These are phyloP conservation scores for Saprolegnia parasitica DNA, from an alignment of 352 stramenopile genomes.

Conservation along the genomic window DNA sequence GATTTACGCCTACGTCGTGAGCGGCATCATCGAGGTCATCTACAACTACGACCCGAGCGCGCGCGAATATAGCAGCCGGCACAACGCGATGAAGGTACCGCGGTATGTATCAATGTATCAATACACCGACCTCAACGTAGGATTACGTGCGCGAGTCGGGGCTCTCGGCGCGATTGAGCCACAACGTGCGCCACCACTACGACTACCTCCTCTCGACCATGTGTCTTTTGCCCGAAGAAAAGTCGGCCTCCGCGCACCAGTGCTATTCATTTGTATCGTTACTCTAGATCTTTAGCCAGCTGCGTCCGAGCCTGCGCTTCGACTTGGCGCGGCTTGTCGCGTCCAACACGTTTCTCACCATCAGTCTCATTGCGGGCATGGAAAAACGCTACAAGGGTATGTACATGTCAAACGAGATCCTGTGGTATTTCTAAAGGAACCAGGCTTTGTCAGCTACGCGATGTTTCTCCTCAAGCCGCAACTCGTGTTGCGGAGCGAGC, in stretches of 20 bases:
- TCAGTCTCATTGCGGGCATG: conserved; percentile 79
- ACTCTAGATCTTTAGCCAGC: conserved; percentile 71
- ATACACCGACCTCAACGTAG: not conserved
- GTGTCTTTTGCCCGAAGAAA: conserved; percentile 72
- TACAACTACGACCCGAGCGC: conserved; percentile 71
- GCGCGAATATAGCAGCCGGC: conserved; percentile 61
- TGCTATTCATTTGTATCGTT: not conserved
- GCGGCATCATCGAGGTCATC: conserved; percentile 73
- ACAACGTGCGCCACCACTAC: conserved; percentile 48
- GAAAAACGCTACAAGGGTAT: conserved; percentile 41
- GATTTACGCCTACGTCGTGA: conserved; percentile 76
- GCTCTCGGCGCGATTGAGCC: conserved; percentile 47
- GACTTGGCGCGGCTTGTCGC: conserved; percentile 71
- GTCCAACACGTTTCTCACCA: conserved; percentile 72
- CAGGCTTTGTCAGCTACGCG: conserved; percentile 78
- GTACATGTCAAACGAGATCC: not conserved
- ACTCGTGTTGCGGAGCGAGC: conserved; percentile 64
- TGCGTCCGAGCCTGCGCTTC: conserved; percentile 76
- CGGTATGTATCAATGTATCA: not conserved
- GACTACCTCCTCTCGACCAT: conserved; percentile 10
- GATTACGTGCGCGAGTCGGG: conserved; percentile 70
- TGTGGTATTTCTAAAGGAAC: not conserved
- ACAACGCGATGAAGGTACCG: conserved; percentile 73
- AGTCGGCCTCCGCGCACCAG: conserved; percentile 32
- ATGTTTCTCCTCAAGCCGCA: conserved; percentile 77